phyloP scores from a whole-genome alignment of 495 filamentous ascomycete species.

The Tuber brumale region DNA sequence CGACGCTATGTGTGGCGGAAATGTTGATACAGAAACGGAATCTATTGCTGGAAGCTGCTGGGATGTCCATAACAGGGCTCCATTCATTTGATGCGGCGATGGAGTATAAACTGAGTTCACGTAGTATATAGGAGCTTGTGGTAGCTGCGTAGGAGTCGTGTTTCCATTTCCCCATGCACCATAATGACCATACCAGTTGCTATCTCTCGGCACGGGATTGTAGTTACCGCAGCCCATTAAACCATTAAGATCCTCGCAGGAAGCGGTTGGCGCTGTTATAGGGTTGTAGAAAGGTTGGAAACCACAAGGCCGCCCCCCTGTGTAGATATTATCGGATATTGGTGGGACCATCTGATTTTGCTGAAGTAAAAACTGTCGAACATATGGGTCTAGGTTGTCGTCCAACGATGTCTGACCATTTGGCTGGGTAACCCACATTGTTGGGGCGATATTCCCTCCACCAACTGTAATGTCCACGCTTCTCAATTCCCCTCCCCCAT shows the following conservation, averaged over 20 bases:
- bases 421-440: constrained; percentile 31
- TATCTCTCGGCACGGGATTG: constrained; percentile 35
- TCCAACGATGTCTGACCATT: constrained; percentile 58
- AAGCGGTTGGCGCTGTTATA: constrained; percentile 38
- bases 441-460: constrained; percentile 22
- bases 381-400: constrained; percentile 67
- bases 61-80: constrained; percentile 24
- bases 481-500: constrained; percentile 26
- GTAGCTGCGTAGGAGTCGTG: constrained; percentile 29
- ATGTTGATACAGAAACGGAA: constrained; percentile 25
- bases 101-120: constrained; percentile 28
- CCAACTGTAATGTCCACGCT: constrained; percentile 33
- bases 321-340: constrained; percentile 29
- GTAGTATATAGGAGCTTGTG: constrained; percentile 33
- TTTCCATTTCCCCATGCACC: constrained; percentile 33
- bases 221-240: constrained; percentile 35
- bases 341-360: constrained; percentile 36
- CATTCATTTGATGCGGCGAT: constrained; percentile 27
- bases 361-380: constrained; percentile 50
- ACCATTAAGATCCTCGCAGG: constrained; percentile 37
- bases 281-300: constrained; percentile 40
- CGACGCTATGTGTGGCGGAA: constrained; percentile 28
- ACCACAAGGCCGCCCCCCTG: constrained; percentile 23
- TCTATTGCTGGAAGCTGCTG: constrained; percentile 36
- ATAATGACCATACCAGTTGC: constrained; percentile 38